phyloP scores from a whole-genome alignment of 177 flowering plant genomes.

The Vitis hybrid region DNA sequence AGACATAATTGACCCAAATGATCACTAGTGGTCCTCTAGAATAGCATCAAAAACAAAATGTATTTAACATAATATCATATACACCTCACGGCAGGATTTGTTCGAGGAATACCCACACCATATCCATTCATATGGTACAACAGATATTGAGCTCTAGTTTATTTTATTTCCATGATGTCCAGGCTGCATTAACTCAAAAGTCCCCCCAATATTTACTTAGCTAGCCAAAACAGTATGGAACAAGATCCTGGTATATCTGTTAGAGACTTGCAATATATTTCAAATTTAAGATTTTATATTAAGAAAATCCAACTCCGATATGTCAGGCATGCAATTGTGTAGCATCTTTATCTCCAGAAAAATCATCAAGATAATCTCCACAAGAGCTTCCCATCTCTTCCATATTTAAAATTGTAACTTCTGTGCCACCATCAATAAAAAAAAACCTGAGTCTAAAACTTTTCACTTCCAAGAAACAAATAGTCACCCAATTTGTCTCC shows the following conservation, averaged over 20 bases:
- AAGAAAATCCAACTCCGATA: background rate
- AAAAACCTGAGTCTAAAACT: slow-evolving; percentile 3
- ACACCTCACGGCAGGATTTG: background rate
- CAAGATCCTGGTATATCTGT: background rate
- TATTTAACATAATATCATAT: background rate
- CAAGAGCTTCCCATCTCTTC: slow-evolving; percentile 4
- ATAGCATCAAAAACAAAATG: background rate
- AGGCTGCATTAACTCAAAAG: background rate
- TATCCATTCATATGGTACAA: background rate
- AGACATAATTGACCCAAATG: background rate
- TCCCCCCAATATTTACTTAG: background rate
- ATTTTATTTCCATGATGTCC: background rate
- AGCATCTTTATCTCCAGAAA: slow-evolving; percentile 4
- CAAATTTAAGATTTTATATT: slow-evolving; percentile 5
- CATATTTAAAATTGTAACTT: background rate
- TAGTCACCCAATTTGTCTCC: slow-evolving; percentile 8
- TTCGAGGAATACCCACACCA: background rate
- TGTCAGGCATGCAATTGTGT: slow-evolving; percentile 1
- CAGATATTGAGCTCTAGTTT: background rate
- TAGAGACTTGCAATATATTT: no score
- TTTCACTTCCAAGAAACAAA: slow-evolving; percentile 8
- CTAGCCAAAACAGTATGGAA: background rate
- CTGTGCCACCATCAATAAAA: background rate
- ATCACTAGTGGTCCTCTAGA: background rate
- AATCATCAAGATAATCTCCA: background rate